Evolutionary conservation across 75 land plant genomes (phyloP).

Genomic region (Pseudotsuga menziesii): DNA sequence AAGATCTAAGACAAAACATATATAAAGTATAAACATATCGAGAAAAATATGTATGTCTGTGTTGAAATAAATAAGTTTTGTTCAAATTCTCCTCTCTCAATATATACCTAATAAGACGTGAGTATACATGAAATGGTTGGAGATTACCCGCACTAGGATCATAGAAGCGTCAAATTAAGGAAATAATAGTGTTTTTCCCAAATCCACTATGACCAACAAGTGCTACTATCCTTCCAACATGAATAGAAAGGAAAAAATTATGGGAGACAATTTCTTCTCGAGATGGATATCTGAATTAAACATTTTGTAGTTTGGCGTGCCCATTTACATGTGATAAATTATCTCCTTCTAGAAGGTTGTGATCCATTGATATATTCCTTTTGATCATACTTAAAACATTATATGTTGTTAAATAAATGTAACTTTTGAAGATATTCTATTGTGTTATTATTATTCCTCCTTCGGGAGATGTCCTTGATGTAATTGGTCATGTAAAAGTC

Average conservation of each 20-base stretch:
- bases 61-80: background rate
- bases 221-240: conserved; percentile 56
- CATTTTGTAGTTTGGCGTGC: conserved; percentile 47
- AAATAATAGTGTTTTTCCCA: conserved; percentile 73
- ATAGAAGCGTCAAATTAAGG: conserved; percentile 72
- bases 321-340: conserved; percentile 40
- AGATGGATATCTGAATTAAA: conserved; percentile 63
- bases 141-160: conserved; percentile 50
- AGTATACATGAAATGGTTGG: background rate
- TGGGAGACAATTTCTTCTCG: conserved; percentile 39
- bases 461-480: no score
- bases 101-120: background rate
- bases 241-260: conserved; percentile 47
- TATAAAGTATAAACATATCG: background rate
- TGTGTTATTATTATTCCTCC: no score
- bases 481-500: no score
- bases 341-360: conserved; percentile 26
- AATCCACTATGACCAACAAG: conserved; percentile 82
- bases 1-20: background rate
- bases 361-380: conserved; percentile 19
- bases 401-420: no score
- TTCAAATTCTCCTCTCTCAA: background rate
- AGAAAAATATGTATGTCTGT: background rate
- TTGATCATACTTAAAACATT: conserved; percentile 49
- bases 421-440: no score